Base-by-base conservation (phyloP, 768 basidiomycete genomes). In the Pulveroboletus sp. region DNA sequence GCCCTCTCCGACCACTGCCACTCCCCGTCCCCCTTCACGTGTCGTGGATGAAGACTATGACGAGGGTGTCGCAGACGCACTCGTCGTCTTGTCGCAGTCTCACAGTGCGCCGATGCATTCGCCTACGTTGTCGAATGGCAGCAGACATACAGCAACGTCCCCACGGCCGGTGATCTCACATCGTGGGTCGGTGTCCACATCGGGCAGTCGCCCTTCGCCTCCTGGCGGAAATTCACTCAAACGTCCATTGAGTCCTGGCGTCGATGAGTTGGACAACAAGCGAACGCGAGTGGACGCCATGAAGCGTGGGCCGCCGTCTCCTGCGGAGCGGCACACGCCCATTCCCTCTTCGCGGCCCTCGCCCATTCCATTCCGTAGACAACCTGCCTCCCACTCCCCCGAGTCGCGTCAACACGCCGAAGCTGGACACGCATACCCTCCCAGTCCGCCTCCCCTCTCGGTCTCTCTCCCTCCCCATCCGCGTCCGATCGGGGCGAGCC, bases 41-140 rank as follows among this genome's bases (percentile, higher is more conserved):
- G 71, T 79, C 2, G 78, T 94, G 15, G 92, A 96, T 60, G 93
- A 98, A 57, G 89, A 96, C 59, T 96, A 96, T 58, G 93, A 98
- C 58, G 93, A 93, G 66, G 89, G 86, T 24, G 88, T 83, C n/a
- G 82, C 89, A 5, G 91, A 92, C 57, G 81, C 89, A 0, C 71
- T 96, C 31, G 89, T 96, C 68, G 81, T 78, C 2, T 74, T 96
- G 6, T 68, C 50, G 69, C 85, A 58, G 55, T 70, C 67, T 56
- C 76, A 66, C 47, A 52, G 51, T 39, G 68, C 56, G 26, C 49
- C 55, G 33, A 32, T 46, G 28, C 80, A 81, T 43, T 82, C 84
- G 0, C 81, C 82, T 1, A 79, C 81, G 6, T 68, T 80, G 35
- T 83, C 82, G 5, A 74, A 75, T 30, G 78, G 81, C 8, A 80